Conservation (phyloP, 1,139 yeast species). For the Candida pseudoviswanathii region DNA sequence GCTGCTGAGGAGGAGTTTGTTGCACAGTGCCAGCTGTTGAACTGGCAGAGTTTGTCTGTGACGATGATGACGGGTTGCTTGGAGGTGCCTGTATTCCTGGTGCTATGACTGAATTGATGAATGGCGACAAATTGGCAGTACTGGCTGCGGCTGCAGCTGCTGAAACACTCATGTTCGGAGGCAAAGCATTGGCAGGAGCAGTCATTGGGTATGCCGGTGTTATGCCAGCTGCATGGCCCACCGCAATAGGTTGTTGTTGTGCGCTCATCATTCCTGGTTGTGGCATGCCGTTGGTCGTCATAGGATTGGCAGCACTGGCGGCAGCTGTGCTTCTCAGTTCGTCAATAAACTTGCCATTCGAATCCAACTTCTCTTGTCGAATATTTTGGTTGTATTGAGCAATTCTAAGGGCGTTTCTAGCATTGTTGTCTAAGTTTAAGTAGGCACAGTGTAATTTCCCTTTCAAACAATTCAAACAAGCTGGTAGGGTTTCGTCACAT, state of each 20-base stretch:
- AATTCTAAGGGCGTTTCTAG: constrained; percentile 51
- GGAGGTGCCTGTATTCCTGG: constrained; percentile 5
- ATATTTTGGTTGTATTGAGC: constrained; percentile 53
- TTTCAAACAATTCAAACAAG: constrained; percentile 60
- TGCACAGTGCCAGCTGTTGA: constrained; percentile 1
- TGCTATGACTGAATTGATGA: constrained; percentile 7
- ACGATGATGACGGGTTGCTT: not conserved
- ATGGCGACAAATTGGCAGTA: constrained; percentile 6
- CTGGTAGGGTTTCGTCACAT: constrained; percentile 66
- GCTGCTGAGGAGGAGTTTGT: not conserved
- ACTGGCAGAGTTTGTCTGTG: not conserved
- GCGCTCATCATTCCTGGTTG: constrained; percentile 1
- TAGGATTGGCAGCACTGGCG: not conserved
- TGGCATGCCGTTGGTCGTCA: not conserved
- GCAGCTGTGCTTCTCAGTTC: constrained; percentile 4
- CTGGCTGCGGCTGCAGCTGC: constrained; percentile 8
- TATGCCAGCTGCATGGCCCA: not conserved
- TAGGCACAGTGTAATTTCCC: constrained; percentile 61
- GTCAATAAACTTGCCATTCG: constrained; percentile 7
- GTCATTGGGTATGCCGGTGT: not conserved
- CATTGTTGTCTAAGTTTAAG: constrained; percentile 50
- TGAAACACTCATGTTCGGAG: constrained; percentile 8
- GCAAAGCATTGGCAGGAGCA: not conserved
- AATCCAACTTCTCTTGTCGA: constrained; percentile 32
- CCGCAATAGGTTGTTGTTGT: not conserved